These are phyloP conservation scores for Datisca glomerata DNA, from an alignment of 306 rosid species.

Conservation along the genomic window DNA sequence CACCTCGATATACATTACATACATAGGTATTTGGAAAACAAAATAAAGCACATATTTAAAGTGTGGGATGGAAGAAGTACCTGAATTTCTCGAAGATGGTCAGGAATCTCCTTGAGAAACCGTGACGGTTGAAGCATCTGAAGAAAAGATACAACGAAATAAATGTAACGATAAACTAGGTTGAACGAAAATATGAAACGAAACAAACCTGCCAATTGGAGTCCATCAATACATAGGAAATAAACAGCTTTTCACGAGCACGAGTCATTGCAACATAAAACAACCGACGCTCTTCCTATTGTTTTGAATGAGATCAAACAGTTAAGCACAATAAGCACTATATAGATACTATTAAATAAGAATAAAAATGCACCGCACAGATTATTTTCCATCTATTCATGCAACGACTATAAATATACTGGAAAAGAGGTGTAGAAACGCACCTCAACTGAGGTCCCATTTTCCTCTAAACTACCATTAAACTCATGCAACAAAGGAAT, in stretches of 20 bases:
- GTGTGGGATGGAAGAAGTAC: constrained; percentile 22
- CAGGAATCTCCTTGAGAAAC: constrained; percentile 81
- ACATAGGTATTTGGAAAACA: background rate
- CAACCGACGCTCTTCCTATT: constrained; percentile 84
- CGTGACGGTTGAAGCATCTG: constrained; percentile 94
- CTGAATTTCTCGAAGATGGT: constrained; percentile 71
- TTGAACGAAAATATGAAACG: constrained; percentile 1
- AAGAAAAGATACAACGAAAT: constrained; percentile 11
- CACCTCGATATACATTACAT: background rate
- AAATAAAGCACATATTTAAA: too few species aligned
- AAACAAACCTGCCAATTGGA: constrained; percentile 79
- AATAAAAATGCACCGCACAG: constrained; percentile 49
- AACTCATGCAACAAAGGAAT: constrained; percentile 78
- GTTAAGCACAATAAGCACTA: background rate
- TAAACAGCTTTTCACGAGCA: constrained; percentile 63
- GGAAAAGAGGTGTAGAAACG: constrained; percentile 10
- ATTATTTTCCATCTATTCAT: too few species aligned
- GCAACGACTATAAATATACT: constrained; percentile 3
- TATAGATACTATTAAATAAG: constrained; percentile 2
- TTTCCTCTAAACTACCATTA: constrained; percentile 48
- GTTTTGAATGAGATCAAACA: constrained; percentile 13
- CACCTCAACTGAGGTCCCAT: constrained; percentile 66
- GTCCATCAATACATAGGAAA: constrained; percentile 57
- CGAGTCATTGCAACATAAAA: constrained; percentile 98
- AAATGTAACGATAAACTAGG: background rate